Base-by-base conservation (phyloP, 208 protist genomes). In the Crithidia brevicula region DNA sequence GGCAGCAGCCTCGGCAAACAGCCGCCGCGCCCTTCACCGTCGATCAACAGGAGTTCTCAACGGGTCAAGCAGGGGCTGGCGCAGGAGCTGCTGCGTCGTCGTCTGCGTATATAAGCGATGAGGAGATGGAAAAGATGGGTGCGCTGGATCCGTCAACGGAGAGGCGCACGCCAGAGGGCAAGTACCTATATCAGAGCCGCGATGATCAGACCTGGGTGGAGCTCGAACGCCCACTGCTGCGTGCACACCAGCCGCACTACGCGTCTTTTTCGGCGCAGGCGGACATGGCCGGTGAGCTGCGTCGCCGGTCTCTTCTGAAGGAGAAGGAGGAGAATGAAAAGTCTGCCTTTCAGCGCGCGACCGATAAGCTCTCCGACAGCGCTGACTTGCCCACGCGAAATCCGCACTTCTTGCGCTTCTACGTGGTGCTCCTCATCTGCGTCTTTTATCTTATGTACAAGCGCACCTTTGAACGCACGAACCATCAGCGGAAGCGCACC, bases 101-200 rank as follows among this genome's bases (percentile, higher is more conserved):
- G 23, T 53, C 34, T 40, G 34, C 49, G 1, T 65, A 45, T 10
- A 58, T 92, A 1, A 78, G 77, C 10, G 89, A 92, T n/a, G 80
- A 88, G 42, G 85, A 91, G 52, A 57, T 77, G 33, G 83, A 77
- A 27, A 89, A 84, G 65, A 22, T 92, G 40, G 82, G 82, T 59
- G 86, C 89, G 22, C 72, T 95, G 4, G 89, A 95, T 46, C 82
- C 86, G 3, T 5, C 77, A 1, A 93, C 89, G 53, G 85, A 95
- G 70, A 82, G 89, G 4, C 72, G 73, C 20, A 92, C 84, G 6
- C 86, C 83, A 0, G 49, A 45, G 3, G 89, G 89, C 10, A 87
- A 79, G 59, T 95, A 85, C 47, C 68, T 90, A 69, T 95, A 95
- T 40, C 85, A 95, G 40, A 92, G 75, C 58, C 81, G 89, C 22